Base-by-base conservation (phyloP, 352 stramenopile genomes). In the Phytophthora nicotianae region DNA sequence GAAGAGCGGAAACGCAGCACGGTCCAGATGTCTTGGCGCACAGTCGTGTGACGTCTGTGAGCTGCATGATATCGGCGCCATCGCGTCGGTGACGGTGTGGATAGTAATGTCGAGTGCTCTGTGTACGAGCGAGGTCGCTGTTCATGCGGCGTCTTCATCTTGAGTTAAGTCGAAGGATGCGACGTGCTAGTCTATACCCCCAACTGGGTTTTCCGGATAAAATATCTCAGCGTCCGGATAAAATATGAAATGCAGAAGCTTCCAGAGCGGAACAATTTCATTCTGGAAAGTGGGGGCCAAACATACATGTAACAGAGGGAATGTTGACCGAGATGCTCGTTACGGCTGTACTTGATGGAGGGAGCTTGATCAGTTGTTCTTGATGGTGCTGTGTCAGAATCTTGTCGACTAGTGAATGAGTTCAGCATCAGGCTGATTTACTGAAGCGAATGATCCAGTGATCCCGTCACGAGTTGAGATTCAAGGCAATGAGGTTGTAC, bases 1-100 rank as follows among this genome's bases (percentile, higher is more conserved):
- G 72, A 83, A 46, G 75, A 77, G 29, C 75, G 76, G 58, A 81
- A 89, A 43, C 73, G 75, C 65, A 89, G 52, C n/a, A 87, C 70
- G 0, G 77, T 83, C 79, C 79, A 89, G 42, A 89, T 65, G 35
- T 79, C 71, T 52, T 81, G 65, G 2, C 74, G 77, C 46, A 80
- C 24, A n/a, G 68, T 69, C 10, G 64, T 66, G 14, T 58, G 38
- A 9, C 27, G 61, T 16, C 19, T 45, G 16, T 45, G n/a, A 0
- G 21, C 5, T n/a, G 35, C 29, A 17, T 52, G 33, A 49, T 46
- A 23, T 19, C 42, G 61, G 24, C 60, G 55, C 69, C 59, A 68
- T 48, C 33, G 59, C 10, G 38, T 38, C 7, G 46, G 23, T 11
- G 69, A 63, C 5, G 65, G 52, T 6, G 69, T 61, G 14, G 65